phyloP scores from a whole-genome alignment of 352 stramenopile species.

The Achlya hypogyna region DNA sequence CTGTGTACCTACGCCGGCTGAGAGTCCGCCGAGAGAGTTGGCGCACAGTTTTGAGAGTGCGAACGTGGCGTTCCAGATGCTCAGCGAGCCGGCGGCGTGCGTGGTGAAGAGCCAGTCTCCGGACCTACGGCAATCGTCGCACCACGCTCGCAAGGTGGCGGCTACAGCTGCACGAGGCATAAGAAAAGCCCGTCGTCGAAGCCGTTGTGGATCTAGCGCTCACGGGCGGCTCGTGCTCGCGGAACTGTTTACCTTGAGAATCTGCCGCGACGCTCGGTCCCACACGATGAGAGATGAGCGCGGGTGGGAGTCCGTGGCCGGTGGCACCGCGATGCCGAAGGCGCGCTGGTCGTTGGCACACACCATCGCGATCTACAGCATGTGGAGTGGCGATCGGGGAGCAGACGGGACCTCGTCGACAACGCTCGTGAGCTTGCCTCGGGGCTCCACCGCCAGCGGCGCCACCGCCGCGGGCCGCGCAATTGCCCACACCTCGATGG shows the following conservation, averaged over 20 bases:
- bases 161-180: slow-evolving; percentile 26
- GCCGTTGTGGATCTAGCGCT: slow-evolving; percentile 22
- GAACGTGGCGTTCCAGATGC: slow-evolving; percentile 39
- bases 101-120: slow-evolving; percentile 50
- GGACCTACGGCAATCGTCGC: slow-evolving; percentile 16
- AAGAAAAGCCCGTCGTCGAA: slow-evolving; percentile 11
- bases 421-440: not conserved
- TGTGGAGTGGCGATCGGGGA: not conserved
- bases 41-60: not conserved
- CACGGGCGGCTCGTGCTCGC: slow-evolving; percentile 19
- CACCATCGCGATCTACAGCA: not conserved
- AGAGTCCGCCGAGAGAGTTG: not conserved
- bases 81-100: slow-evolving; percentile 31
- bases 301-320: not conserved
- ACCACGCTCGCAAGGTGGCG: slow-evolving; percentile 29
- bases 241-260: slow-evolving; percentile 31
- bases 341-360: not conserved
- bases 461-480: not conserved
- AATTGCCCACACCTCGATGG: not conserved
- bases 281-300: slow-evolving; percentile 3
- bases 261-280: not conserved
- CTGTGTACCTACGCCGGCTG: not conserved
- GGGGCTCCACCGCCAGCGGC: not conserved
- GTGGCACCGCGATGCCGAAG: slow-evolving; percentile 2
- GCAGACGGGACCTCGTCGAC: not conserved